Conservation (phyloP, 1,284 basidiomycete species). For the Papiliotrema flavescens region DNA sequence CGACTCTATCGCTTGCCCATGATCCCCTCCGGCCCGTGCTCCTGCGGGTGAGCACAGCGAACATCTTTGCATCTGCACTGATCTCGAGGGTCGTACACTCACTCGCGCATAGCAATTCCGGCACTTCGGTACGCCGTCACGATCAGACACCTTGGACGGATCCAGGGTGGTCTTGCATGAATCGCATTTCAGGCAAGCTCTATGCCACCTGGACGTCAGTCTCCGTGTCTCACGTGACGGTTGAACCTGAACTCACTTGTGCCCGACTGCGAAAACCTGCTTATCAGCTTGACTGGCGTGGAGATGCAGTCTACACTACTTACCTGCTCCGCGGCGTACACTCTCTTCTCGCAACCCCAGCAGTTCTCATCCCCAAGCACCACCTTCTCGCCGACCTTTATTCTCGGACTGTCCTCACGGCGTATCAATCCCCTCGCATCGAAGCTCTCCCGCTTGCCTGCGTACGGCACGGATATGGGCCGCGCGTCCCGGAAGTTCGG, state of each 20-base stretch:
- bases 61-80: too few species aligned
- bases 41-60: slow-evolving; percentile 17
- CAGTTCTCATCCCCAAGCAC: slow-evolving; percentile 35
- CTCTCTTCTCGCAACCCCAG: slow-evolving; percentile 43
- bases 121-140: slow-evolving; percentile 48
- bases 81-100: background rate
- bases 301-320: slow-evolving; percentile 11
- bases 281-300: background rate
- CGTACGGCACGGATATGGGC: slow-evolving; percentile 31
- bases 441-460: slow-evolving; percentile 28
- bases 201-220: slow-evolving; percentile 40
- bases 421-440: slow-evolving; percentile 36
- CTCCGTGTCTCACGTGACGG: background rate
- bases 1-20: slow-evolving; percentile 11
- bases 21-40: slow-evolving; percentile 42
- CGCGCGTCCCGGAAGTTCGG: slow-evolving; percentile 34
- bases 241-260: slow-evolving; percentile 16
- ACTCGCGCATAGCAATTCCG: slow-evolving; percentile 47
- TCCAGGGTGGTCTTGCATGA: slow-evolving; percentile 41
- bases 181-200: slow-evolving; percentile 40
- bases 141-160: slow-evolving; percentile 56
- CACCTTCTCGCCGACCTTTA: slow-evolving; percentile 38
- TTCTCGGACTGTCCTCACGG: slow-evolving; percentile 29
- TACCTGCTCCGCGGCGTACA: slow-evolving; percentile 48
- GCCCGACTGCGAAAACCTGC: slow-evolving; percentile 28